Evolutionary conservation across 2,329 filamentous ascomycete species (phyloP).

Genomic region (Stagonosporopsis chrysanthemi): DNA sequence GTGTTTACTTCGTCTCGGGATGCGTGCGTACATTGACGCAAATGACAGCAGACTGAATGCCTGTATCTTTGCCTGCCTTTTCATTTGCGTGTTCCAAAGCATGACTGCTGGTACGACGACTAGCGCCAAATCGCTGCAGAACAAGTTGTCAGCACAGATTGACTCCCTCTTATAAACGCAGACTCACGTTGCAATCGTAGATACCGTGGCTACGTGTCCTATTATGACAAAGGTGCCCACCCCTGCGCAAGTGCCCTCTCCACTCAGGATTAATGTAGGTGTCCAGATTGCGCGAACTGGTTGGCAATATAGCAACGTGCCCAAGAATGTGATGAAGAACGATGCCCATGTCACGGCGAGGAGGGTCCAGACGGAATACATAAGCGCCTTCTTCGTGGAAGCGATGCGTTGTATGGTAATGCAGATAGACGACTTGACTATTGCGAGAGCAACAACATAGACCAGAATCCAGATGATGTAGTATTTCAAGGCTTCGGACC

Average conservation of each 20-base stretch:
- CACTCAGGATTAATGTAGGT: constrained; percentile 20
- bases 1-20: not conserved
- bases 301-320: constrained; percentile 29
- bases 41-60: constrained; percentile 33
- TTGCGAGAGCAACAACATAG: constrained; percentile 33
- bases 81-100: constrained; percentile 37
- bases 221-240: constrained; percentile 32
- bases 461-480: constrained; percentile 38
- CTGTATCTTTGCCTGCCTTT: constrained; percentile 29
- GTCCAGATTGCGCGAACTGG: constrained; percentile 28
- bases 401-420: constrained; percentile 37
- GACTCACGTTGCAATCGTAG: constrained; percentile 26
- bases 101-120: constrained; percentile 32
- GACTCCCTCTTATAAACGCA: not conserved
- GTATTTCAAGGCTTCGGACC: constrained; percentile 29
- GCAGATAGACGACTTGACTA: constrained; percentile 35
- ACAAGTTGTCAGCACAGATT: not conserved
- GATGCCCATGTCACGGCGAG: constrained; percentile 31
- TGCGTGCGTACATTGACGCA: constrained; percentile 25
- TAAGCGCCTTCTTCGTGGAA: constrained; percentile 26
- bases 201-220: constrained; percentile 29
- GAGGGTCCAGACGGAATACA: constrained; percentile 25
- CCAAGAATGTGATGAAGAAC: constrained; percentile 33
- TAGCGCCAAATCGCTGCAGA: constrained; percentile 23
- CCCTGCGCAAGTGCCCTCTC: constrained; percentile 24